Evolutionary conservation across 306 rosid genomes (phyloP), one percentile per base, ranked within the genome.

Genomic region (Canavalia gladiata): DNA sequence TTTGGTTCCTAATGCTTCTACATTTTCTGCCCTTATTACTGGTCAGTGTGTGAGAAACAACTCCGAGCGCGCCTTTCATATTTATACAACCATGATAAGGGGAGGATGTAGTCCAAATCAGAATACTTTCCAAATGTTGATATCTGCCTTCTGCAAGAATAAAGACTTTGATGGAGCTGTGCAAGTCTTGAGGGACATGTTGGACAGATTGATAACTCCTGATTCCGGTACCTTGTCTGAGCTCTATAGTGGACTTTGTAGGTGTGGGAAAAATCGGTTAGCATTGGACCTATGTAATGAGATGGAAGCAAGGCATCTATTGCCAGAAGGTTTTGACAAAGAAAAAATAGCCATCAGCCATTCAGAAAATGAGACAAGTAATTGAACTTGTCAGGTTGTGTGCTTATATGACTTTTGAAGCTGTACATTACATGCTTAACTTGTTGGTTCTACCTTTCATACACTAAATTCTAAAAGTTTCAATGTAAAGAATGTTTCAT

Each of bases 91-190:
- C 86, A 95, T 95, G 98, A 67, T 91, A 10, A 92, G 89, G 81
- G 84, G 87, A 59, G 93, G 92, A 45, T 91, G 66, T 81, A 87
- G 45, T 80, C 97, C 94, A 0, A 76, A 89, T 76, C 87, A 76
- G 68, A 74, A 77, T 25, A 90, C 92, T 80, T 89, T 90, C 12
- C 67, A 70, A 68, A 86, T 88, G 89, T 43, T 91, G 84, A 50
- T 90, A 33, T 83, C 91, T 28, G 54, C 90, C 5, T 92, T 92
- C 69, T 86, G 94, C 84, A 67, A 62, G 65, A 89, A 87, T 59
- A 86, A 87, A 59, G 98, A 95, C 82, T 92, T 85, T 70, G 95
- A 91, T 72, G 97, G 97, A 74, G 97, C 94, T 67, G 85, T 86
- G 31, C 84, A 90, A 79, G 79, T 89, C 25, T 75, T 92, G 89